Conservation (phyloP, 2,329 filamentous ascomycete genomes). For the Tolypocladium sp. region DNA sequence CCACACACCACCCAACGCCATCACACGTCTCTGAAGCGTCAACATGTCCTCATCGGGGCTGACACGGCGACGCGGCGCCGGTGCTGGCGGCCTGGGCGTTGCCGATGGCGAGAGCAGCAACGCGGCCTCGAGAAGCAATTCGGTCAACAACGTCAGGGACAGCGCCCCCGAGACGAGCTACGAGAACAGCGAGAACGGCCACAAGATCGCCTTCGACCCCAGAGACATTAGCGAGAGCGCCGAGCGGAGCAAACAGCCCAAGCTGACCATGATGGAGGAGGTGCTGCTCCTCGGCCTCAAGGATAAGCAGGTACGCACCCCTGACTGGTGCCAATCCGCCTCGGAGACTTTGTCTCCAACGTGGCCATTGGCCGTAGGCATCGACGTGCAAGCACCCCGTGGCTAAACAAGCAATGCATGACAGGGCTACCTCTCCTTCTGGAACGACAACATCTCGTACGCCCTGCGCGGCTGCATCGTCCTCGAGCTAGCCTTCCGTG, state of each 20-base stretch:
- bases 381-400: constrained; percentile 2
- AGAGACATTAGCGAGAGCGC: constrained; percentile 95
- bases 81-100: constrained; percentile 51
- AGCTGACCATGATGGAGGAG: constrained; percentile 98
- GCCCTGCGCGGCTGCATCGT: constrained; percentile 96
- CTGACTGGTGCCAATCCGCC: not conserved
- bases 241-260: constrained; percentile 94
- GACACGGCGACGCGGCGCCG: constrained; percentile 60
- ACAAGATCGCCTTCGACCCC: constrained; percentile 97
- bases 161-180: constrained; percentile 70
- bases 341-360: not conserved
- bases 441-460: constrained; percentile 99
- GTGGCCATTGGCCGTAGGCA: not conserved
- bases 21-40: constrained; percentile 12
- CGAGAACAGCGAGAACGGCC: constrained; percentile 86
- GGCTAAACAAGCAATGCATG: constrained; percentile 4
- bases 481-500: constrained; percentile 90
- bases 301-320: constrained; percentile 78
- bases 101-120: constrained; percentile 47
- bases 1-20: not conserved
- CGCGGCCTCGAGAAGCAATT: constrained; percentile 48
- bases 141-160: constrained; percentile 43
- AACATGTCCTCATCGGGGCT: constrained; percentile 39
- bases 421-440: constrained; percentile 96
- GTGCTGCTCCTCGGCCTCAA: constrained; percentile 90